Percentiles rank a stretch among this genome's conserved stretches.
These are phyloP conservation scores for Taiozyma sp. DNA, from an alignment of 1,139 yeast genomes.

Conservation along the genomic window DNA sequence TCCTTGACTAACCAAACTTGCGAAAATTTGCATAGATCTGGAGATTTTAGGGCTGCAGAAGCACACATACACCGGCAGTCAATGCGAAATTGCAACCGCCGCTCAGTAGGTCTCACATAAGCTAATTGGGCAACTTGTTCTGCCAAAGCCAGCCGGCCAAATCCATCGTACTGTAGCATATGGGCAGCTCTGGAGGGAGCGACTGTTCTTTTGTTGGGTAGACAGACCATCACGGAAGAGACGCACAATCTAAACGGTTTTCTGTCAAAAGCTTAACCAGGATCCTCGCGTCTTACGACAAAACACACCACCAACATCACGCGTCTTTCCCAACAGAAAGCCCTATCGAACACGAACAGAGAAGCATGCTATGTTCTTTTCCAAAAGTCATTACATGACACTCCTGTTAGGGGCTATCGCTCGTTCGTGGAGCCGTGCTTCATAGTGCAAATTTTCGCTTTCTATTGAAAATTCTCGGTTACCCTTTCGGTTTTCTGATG, in stretches of 20 bases:
- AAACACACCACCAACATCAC: not conserved
- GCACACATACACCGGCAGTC: not conserved
- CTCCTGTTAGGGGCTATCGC: no score
- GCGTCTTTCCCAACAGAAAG: not conserved
- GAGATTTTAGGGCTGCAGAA: not conserved
- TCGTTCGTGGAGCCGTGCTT: no score
- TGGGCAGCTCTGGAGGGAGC: no score
- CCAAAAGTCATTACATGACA: no score
- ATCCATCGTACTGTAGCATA: no score
- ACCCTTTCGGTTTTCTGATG: not conserved
- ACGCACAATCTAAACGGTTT: not conserved
- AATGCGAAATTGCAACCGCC: not conserved
- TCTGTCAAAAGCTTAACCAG: not conserved
- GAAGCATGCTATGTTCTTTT: no score
- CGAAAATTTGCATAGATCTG: not conserved
- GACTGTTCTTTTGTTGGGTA: not conserved
- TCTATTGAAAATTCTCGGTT: not conserved
- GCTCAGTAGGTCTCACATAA: not conserved
- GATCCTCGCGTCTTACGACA: not conserved
- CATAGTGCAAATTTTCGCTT: not conserved
- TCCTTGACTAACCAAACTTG: not conserved
- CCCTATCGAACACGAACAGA: no score
- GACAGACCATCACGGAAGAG: not conserved
- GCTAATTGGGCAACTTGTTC: not conserved
- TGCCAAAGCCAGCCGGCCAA: no score